A percentile compares a stretch with the other conserved stretches of the same genome.
These are phyloP conservation scores for Corinectria fuckeliana DNA, from an alignment of 2,329 filamentous ascomycete species.

Conservation along the genomic window DNA sequence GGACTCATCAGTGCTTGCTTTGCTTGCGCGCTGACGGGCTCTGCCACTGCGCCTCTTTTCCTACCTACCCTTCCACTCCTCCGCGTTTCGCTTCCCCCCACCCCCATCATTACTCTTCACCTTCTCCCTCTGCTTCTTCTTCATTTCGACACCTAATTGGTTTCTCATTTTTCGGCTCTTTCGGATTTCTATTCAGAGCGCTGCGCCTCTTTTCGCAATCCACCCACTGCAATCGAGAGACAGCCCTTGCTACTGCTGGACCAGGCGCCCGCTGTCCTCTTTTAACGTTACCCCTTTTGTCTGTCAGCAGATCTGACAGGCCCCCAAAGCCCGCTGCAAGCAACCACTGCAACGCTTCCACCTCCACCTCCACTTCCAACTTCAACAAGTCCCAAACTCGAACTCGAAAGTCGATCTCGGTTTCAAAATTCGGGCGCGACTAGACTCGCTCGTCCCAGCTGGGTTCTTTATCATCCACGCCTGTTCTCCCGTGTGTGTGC, in stretches of 20 bases:
- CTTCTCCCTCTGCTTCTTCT: conserved; percentile 7
- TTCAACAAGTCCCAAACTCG: too few relatives aligned
- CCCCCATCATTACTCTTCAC: not conserved
- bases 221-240: conserved; percentile 16
- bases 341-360: not conserved
- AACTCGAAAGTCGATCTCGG: too few relatives aligned
- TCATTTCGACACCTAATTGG: not conserved
- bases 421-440: not conserved
- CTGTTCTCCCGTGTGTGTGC: not conserved
- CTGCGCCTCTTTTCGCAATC: conserved; percentile 4
- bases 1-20: not conserved
- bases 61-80: conserved; percentile 4
- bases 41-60: conserved; percentile 14
- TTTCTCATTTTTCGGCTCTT: conserved; percentile 7
- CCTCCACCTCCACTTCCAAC: too few relatives aligned
- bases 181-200: conserved; percentile 16
- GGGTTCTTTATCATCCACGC: not conserved
- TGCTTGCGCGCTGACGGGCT: conserved; percentile 2
- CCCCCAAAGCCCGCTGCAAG: conserved; percentile 2
- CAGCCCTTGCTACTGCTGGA: conserved; percentile 33
- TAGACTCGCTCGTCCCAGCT: conserved; percentile 5
- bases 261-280: conserved; percentile 32
- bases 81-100: not conserved
- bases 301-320: conserved; percentile 19
- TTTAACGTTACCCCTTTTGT: conserved; percentile 27